Conservation (phyloP, 768 basidiomycete species). For the Trametes maxima region DNA sequence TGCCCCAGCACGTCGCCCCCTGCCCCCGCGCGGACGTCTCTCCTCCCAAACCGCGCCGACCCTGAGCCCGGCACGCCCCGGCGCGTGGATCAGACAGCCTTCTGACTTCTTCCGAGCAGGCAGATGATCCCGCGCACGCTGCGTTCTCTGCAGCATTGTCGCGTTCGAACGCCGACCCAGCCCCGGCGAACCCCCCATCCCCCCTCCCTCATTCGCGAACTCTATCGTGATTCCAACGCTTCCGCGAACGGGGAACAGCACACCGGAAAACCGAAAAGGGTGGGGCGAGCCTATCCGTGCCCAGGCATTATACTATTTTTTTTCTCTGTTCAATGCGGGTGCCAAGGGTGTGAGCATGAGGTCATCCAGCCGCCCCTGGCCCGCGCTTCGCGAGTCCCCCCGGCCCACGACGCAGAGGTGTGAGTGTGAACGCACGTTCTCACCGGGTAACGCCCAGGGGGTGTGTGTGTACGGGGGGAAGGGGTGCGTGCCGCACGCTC, state of each 20-base stretch:
- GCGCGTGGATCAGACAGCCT: conserved; percentile 6
- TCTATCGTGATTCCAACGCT: too few species aligned
- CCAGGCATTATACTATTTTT: too few species aligned
- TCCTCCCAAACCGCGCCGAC: conserved; percentile 5
- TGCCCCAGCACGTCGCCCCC: background rate
- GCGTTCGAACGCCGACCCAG: too few species aligned
- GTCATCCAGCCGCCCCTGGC: conserved; percentile 9
- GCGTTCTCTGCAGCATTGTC: background rate
- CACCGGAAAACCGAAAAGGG: too few species aligned
- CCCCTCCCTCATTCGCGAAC: too few species aligned
- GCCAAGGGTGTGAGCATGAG: conserved; percentile 1
- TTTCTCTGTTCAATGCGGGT: background rate
- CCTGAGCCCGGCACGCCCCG: conserved; percentile 12
- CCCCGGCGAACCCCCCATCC: too few species aligned
- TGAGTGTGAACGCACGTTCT: conserved; percentile 14
- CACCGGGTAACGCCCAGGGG: background rate
- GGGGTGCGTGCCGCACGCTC: too few species aligned
- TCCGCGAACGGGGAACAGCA: too few species aligned
- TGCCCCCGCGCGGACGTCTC: background rate
- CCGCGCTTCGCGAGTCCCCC: background rate
- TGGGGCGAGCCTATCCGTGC: too few species aligned
- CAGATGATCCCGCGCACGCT: background rate
- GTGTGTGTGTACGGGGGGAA: too few species aligned
- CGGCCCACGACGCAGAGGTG: background rate
- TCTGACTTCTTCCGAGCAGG: conserved; percentile 6